These are phyloP conservation scores for Talaromyces thailandensis DNA, from an alignment of 495 filamentous ascomycete species.

Conservation along the genomic window DNA sequence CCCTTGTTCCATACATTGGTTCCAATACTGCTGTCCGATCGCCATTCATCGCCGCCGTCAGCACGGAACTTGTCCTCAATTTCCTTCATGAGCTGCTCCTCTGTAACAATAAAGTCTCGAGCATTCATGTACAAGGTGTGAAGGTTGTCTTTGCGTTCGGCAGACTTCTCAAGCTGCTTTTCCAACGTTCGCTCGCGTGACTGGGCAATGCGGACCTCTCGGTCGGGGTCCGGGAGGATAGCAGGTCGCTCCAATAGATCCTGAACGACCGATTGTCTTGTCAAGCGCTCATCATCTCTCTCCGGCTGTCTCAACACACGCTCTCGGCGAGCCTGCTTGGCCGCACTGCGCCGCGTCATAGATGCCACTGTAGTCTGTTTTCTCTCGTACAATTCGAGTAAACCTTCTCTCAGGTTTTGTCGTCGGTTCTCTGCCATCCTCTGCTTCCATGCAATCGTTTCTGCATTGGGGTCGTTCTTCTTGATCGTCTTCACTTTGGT, in stretches of 20 bases:
- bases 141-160: slow-evolving; percentile 36
- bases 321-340: slow-evolving; percentile 33
- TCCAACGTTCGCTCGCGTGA: slow-evolving; percentile 31
- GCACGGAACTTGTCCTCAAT: slow-evolving; percentile 53
- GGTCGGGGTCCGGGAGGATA: slow-evolving; percentile 37
- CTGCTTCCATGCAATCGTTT: slow-evolving; percentile 53
- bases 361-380: slow-evolving; percentile 36
- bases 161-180: slow-evolving; percentile 26
- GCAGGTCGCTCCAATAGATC: slow-evolving; percentile 29
- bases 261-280: slow-evolving; percentile 38
- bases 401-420: slow-evolving; percentile 53
- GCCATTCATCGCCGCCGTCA: slow-evolving; percentile 39
- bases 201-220: slow-evolving; percentile 32
- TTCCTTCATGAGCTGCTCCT: slow-evolving; percentile 48
- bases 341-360: slow-evolving; percentile 24
- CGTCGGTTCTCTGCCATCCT: slow-evolving; percentile 51
- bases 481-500: slow-evolving; percentile 19
- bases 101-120: slow-evolving; percentile 54
- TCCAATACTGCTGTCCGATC: slow-evolving; percentile 31
- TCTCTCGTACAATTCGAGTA: slow-evolving; percentile 47
- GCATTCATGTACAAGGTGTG: slow-evolving; percentile 60
- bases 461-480: slow-evolving; percentile 28
- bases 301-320: slow-evolving; percentile 38
- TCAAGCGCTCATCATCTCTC: slow-evolving; percentile 54
- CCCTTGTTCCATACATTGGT: slow-evolving; percentile 52